Evolutionary conservation across 1,139 yeast species (phyloP).

Genomic region (Candida frijolesensis): DNA sequence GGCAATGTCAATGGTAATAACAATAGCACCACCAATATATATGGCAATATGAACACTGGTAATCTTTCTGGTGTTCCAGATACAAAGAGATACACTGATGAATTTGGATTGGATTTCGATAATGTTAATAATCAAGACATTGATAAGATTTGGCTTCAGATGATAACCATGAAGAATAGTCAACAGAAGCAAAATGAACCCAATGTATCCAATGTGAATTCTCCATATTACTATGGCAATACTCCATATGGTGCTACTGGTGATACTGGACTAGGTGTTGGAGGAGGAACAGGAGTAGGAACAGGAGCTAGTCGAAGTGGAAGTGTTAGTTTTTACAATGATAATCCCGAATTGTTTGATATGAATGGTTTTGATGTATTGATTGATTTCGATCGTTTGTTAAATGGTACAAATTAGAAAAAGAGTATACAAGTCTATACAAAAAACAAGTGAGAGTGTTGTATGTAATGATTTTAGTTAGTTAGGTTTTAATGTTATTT

Average conservation of each 20-base stretch:
- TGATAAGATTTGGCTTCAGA: constrained; percentile 43
- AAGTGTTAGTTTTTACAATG: constrained; percentile 1
- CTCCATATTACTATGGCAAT: constrained; percentile 2
- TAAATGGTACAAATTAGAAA: background rate
- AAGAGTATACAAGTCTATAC: no score
- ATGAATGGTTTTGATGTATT: constrained; percentile 24
- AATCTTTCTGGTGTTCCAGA: background rate
- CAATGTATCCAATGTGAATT: background rate
- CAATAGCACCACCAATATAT: constrained; percentile 11
- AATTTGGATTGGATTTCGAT: constrained; percentile 27
- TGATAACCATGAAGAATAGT: constrained; percentile 37
- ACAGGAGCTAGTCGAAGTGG: constrained; percentile 2
- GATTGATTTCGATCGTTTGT: constrained; percentile 28
- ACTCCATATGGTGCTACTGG: background rate
- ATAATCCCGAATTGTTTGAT: constrained; percentile 6
- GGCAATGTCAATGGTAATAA: background rate
- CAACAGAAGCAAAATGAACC: constrained; percentile 5
- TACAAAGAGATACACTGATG: constrained; percentile 16
- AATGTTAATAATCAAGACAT: constrained; percentile 35
- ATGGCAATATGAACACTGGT: background rate
- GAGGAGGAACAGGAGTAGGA: no score
- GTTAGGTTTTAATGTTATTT: background rate
- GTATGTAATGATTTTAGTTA: background rate
- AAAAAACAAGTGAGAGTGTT: no score
- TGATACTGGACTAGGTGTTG: no score